phyloP scores from a whole-genome alignment of 768 basidiomycete species.

The Ramaria sp. region DNA sequence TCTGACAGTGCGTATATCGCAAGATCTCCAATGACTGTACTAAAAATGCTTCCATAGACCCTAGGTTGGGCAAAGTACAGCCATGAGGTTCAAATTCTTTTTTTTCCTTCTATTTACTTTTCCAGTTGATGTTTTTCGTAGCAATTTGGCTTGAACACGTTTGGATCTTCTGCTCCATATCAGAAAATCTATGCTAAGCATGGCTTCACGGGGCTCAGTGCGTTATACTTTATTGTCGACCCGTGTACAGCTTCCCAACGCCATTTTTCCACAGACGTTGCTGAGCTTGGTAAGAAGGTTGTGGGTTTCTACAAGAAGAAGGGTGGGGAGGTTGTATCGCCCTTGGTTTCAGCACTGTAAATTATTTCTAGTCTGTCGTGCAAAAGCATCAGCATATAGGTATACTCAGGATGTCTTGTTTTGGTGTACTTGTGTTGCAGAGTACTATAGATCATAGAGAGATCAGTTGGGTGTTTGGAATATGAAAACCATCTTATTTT shows the following conservation, averaged over 20 bases:
- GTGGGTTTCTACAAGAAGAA: constrained; percentile 77
- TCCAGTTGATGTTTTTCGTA: constrained; percentile 16
- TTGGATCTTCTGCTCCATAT: constrained; percentile 88
- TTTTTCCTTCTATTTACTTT: constrained; percentile 10
- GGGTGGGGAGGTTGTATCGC: constrained; percentile 61
- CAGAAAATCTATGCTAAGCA: constrained; percentile 87
- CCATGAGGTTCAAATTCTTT: constrained; percentile 45
- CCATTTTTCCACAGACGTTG: constrained; percentile 44
- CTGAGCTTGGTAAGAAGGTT: constrained; percentile 74
- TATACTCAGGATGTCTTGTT: too few relatives aligned
- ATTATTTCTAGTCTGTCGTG: constrained; percentile 1
- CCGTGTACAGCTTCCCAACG: constrained; percentile 3
- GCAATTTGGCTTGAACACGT: constrained; percentile 64
- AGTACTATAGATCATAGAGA: too few relatives aligned
- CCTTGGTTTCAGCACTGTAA: constrained; percentile 62
- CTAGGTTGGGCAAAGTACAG: constrained; percentile 84
- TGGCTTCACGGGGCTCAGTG: constrained; percentile 68
- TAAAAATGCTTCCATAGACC: constrained; percentile 27
- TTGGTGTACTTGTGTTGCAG: too few relatives aligned
- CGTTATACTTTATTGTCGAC: constrained; percentile 18
- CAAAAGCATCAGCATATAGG: too few relatives aligned
- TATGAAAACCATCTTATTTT: too few relatives aligned
- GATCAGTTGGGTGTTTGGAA: too few relatives aligned
- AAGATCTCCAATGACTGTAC: constrained; percentile 1
- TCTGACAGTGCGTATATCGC: constrained; percentile 33